Conservation (phyloP, 768 basidiomycete species). For the Saitozyma sp. region DNA sequence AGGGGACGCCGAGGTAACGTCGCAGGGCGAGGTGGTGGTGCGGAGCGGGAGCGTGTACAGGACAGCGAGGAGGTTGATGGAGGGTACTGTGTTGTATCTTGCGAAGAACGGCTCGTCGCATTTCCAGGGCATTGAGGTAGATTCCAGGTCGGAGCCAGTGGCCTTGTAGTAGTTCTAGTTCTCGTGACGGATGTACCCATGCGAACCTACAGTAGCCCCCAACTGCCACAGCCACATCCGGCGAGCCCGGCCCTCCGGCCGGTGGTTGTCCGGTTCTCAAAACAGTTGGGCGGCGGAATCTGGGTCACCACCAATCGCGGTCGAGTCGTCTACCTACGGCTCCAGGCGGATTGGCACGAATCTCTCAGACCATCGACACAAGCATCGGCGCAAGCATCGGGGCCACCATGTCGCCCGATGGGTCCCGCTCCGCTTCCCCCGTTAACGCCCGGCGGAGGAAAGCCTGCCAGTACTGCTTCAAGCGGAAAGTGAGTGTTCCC, state of each 20-base stretch:
- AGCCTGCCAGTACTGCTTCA: slow-evolving; percentile 15
- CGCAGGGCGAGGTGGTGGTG: slow-evolving; percentile 55
- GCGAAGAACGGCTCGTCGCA: background rate
- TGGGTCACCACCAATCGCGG: too few species aligned
- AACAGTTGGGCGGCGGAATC: too few species aligned
- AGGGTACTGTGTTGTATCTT: slow-evolving; percentile 60
- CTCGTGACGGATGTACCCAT: too few species aligned
- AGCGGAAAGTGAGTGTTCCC: slow-evolving; percentile 10
- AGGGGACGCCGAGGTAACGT: slow-evolving; percentile 56
- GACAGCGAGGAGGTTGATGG: slow-evolving; percentile 72
- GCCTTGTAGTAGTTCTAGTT: background rate
- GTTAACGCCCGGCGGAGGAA: background rate
- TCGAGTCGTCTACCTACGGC: too few species aligned
- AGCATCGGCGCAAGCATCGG: too few species aligned
- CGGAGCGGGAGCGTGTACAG: slow-evolving; percentile 65
- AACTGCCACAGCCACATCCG: too few species aligned
- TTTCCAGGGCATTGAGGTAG: background rate
- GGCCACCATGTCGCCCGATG: background rate
- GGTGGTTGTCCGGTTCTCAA: too few species aligned
- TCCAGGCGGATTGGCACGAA: too few species aligned
- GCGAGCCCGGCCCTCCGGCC: too few species aligned
- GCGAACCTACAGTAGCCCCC: too few species aligned
- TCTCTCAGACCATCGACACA: too few species aligned
- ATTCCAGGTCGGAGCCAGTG: too few species aligned
- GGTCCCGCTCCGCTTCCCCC: background rate